phyloP scores from a whole-genome alignment of 176 grass and related monocot genomes.

The Tillandsia fasciculata region DNA sequence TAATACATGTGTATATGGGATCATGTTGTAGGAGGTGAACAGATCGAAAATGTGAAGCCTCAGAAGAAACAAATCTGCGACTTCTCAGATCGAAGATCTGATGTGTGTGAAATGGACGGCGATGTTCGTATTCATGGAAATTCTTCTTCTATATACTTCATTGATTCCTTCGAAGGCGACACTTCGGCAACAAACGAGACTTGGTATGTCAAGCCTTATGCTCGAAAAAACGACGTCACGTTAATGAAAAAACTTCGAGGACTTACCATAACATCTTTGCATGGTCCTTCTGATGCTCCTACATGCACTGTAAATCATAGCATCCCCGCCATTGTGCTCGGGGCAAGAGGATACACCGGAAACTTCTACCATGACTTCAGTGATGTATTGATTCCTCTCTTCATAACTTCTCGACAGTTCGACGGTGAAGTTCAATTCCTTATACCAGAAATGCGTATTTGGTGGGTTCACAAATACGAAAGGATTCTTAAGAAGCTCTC shows the following conservation, averaged over 20 bases:
- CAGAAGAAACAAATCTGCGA: too few relatives aligned
- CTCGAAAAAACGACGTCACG: background rate
- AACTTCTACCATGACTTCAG: background rate
- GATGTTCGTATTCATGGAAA: too few relatives aligned
- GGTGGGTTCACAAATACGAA: background rate
- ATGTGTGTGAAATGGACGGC: too few relatives aligned
- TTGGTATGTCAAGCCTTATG: background rate
- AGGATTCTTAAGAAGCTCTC: background rate
- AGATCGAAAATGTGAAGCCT: too few relatives aligned
- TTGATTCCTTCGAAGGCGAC: too few relatives aligned
- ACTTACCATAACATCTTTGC: background rate
- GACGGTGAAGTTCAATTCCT: background rate
- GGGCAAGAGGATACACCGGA: background rate
- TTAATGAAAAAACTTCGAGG: background rate
- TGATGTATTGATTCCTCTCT: background rate
- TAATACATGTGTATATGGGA: too few relatives aligned
- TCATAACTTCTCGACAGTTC: constrained; percentile 1
- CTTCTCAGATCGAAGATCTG: too few relatives aligned
- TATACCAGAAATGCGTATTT: background rate
- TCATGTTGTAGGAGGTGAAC: too few relatives aligned
- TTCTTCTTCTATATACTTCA: too few relatives aligned
- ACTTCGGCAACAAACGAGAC: too few relatives aligned
- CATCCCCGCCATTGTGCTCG: background rate
- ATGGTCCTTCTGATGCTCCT: background rate
- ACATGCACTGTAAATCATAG: background rate